Percentiles rank a stretch among this genome's conserved stretches.
phyloP scores from a whole-genome alignment of 805 yeast genomes.

The Ogataea henricii region DNA sequence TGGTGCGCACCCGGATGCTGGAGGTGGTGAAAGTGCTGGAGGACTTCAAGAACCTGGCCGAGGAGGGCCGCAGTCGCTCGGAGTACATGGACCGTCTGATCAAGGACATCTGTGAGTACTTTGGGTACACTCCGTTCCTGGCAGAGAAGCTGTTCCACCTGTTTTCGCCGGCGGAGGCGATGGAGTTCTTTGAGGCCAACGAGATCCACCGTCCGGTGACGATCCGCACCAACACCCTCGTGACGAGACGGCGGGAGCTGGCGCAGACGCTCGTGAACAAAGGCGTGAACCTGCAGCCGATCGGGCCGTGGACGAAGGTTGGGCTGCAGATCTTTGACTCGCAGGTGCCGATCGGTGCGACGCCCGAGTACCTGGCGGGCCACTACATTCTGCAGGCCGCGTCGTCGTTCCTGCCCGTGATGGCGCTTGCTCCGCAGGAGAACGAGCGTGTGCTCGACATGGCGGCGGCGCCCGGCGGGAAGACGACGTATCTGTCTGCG shows the following conservation, averaged over 20 bases:
- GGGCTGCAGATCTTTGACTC: constrained; percentile 97
- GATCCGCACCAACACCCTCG: constrained; percentile 94
- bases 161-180: constrained; percentile 93
- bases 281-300: constrained; percentile 96
- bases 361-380: constrained; percentile 98
- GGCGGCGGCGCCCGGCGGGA: constrained; percentile 99
- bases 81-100: constrained; percentile 80
- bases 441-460: constrained; percentile 93
- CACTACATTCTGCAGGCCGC: constrained; percentile 98
- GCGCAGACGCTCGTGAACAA: constrained; percentile 94
- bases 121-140: constrained; percentile 87
- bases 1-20: constrained; percentile 89
- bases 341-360: constrained; percentile 99
- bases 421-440: constrained; percentile 98
- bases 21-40: constrained; percentile 94
- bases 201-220: constrained; percentile 96
- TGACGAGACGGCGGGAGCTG: constrained; percentile 91
- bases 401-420: constrained; percentile 93
- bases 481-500: constrained; percentile 92
- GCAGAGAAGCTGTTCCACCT: constrained; percentile 93
- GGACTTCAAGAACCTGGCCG: constrained; percentile 79
- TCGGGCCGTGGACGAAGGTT: constrained; percentile 97
- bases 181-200: constrained; percentile 98
- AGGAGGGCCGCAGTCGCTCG: constrained; percentile 82
- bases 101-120: constrained; percentile 86